Evolutionary conservation across 2,329 filamentous ascomycete species (phyloP).

Genomic region (Pseudopithomyces maydicus): DNA sequence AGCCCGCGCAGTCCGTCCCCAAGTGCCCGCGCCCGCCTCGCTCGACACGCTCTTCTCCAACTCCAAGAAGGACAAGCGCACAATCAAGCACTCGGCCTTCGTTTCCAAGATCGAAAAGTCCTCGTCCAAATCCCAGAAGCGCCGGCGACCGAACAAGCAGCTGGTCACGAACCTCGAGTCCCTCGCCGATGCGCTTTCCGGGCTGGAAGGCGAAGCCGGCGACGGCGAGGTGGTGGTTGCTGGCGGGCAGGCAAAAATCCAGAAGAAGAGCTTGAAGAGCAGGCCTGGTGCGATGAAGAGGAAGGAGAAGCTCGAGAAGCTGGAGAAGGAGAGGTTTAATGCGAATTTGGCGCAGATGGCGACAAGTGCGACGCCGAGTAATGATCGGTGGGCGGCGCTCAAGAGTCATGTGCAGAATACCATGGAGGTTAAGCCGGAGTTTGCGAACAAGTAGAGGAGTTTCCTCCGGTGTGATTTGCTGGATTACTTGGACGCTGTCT

Average conservation of each 20-base stretch:
- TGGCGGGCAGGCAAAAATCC: slow-evolving; percentile 64
- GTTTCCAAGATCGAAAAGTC: slow-evolving; percentile 75
- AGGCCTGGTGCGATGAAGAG: slow-evolving; percentile 80
- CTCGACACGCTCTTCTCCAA: slow-evolving; percentile 65
- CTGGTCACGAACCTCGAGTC: slow-evolving; percentile 75
- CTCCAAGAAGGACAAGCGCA: slow-evolving; percentile 81
- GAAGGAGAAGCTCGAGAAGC: slow-evolving; percentile 78
- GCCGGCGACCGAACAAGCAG: slow-evolving; percentile 75
- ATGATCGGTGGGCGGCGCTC: slow-evolving; percentile 74
- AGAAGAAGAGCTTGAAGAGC: slow-evolving; percentile 74
- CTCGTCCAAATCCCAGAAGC: slow-evolving; percentile 61
- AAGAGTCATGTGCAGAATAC: slow-evolving; percentile 83
- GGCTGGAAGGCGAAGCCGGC: slow-evolving; percentile 51
- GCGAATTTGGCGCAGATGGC: slow-evolving; percentile 80
- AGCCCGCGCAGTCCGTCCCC: slow-evolving; percentile 29
- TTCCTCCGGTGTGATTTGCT: not conserved
- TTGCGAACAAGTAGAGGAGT: slow-evolving; percentile 46
- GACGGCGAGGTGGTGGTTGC: slow-evolving; percentile 37
- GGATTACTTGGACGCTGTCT: not conserved
- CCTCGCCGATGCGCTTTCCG: slow-evolving; percentile 80
- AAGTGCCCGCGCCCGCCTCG: slow-evolving; percentile 22
- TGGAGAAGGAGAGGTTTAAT: slow-evolving; percentile 84
- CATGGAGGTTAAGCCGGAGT: slow-evolving; percentile 86
- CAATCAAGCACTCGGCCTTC: slow-evolving; percentile 80
- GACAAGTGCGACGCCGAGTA: slow-evolving; percentile 16